These are phyloP conservation scores for Xylaria scruposa DNA, from an alignment of 495 filamentous ascomycete genomes.

Conservation along the genomic window DNA sequence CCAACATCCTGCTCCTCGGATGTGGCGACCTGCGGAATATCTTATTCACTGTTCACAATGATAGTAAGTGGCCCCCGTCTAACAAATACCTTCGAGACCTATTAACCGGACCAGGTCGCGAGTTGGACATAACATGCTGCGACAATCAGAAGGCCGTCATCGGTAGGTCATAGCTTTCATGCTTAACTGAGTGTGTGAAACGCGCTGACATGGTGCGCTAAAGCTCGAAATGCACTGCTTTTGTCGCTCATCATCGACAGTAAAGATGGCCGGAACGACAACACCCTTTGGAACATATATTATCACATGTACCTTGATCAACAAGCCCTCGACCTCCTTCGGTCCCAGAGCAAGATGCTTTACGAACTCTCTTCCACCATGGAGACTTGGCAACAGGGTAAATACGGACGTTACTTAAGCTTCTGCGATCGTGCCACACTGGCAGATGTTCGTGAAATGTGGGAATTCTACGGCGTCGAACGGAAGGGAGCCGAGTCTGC, in stretches of 20 bases:
- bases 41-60: too few relatives aligned
- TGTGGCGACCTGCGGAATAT: too few relatives aligned
- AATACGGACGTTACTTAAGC: slow-evolving; percentile 35
- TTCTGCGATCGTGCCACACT: slow-evolving; percentile 40
- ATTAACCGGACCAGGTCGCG: too few relatives aligned
- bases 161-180: too few relatives aligned
- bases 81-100: too few relatives aligned
- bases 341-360: slow-evolving; percentile 35
- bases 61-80: too few relatives aligned
- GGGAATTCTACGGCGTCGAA: slow-evolving; percentile 32
- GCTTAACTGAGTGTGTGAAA: too few relatives aligned
- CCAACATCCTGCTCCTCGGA: too few relatives aligned
- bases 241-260: slow-evolving; percentile 38
- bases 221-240: slow-evolving; percentile 43
- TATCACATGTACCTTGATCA: slow-evolving; percentile 36
- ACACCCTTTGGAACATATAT: slow-evolving; percentile 37
- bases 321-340: slow-evolving; percentile 27
- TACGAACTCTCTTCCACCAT: slow-evolving; percentile 27
- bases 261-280: neutral
- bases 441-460: slow-evolving; percentile 31
- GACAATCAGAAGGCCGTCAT: too few relatives aligned
- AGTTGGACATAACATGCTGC: too few relatives aligned
- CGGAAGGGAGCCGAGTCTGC: neutral
- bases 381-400: slow-evolving; percentile 32
- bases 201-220: neutral